Conservation (phyloP, 192 early-diverging fungal species). For the Gaertneriomyces sp. region DNA sequence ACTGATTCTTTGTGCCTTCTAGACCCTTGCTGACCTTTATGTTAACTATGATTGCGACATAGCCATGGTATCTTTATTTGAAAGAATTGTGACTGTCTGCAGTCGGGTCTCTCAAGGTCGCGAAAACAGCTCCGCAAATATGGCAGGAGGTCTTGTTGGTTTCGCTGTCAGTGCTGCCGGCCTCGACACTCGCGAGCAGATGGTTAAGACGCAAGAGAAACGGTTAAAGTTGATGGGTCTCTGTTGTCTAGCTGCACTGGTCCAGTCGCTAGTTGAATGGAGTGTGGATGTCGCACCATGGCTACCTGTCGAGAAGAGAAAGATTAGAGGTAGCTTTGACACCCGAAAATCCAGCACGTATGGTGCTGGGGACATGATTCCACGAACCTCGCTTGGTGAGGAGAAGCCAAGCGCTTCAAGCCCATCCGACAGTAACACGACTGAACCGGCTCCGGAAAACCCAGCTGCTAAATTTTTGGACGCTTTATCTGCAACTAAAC, state of each 20-base stretch:
- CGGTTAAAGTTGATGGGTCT: conserved; percentile 39
- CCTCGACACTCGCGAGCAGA: conserved; percentile 35
- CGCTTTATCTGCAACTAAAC: conserved; percentile 34
- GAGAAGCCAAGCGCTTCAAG: no score
- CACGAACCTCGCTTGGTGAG: no score
- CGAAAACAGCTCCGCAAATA: conserved; percentile 5
- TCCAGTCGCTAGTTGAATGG: conserved; percentile 53
- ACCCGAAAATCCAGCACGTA: no score
- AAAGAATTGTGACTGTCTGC: conserved; percentile 48
- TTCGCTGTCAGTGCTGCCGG: conserved; percentile 35
- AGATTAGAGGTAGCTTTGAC: no score
- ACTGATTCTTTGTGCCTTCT: neutral
- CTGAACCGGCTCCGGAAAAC: conserved; percentile 5
- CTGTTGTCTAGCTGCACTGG: conserved; percentile 46
- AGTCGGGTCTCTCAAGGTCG: conserved; percentile 44
- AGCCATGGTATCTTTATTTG: conserved; percentile 44
- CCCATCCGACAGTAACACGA: neutral
- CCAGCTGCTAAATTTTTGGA: conserved; percentile 31
- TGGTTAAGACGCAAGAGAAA: conserved; percentile 42
- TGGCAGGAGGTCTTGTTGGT: conserved; percentile 28
- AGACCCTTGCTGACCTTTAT: conserved; percentile 57
- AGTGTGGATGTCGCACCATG: conserved; percentile 37
- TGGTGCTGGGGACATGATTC: no score
- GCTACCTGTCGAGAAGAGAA: conserved; percentile 1
- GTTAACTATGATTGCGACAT: conserved; percentile 65